Evolutionary conservation across 805 yeast species (phyloP).

Genomic region (Candida andamanensis): DNA sequence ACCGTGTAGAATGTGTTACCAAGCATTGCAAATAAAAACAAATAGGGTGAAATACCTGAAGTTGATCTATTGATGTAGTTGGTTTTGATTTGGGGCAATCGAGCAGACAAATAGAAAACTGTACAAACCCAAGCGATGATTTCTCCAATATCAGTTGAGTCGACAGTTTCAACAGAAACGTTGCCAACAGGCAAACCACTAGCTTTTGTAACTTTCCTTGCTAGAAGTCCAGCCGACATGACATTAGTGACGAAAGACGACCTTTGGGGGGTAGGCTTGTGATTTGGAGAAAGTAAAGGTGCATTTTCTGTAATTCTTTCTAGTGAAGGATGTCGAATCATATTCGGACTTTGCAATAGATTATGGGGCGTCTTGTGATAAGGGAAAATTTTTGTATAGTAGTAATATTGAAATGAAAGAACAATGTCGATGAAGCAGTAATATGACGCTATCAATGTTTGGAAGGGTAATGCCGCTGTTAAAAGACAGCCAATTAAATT

Average conservation of each 20-base stretch:
- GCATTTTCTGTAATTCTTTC: conserved; percentile 10
- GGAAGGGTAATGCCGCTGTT: conserved; percentile 79
- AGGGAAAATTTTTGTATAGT: conserved; percentile 50
- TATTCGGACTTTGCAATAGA: conserved; percentile 33
- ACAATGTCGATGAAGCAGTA: conserved; percentile 68
- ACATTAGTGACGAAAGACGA: conserved; percentile 2
- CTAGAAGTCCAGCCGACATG: conserved; percentile 6
- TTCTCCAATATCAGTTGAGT: conserved; percentile 17
- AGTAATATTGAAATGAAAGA: conserved; percentile 64
- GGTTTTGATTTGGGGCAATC: conserved; percentile 33
- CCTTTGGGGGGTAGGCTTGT: background rate
- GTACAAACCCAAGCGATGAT: conserved; percentile 31
- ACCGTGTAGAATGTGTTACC: conserved; percentile 33
- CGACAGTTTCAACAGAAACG: background rate
- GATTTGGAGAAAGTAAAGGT: background rate
- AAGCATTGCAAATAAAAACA: conserved; percentile 31
- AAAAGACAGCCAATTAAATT: conserved; percentile 66
- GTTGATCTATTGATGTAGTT: conserved; percentile 27
- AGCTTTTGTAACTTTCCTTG: conserved; percentile 5
- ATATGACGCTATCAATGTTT: conserved; percentile 64
- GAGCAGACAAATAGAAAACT: conserved; percentile 24
- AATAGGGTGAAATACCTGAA: conserved; percentile 28
- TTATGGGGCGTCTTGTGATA: conserved; percentile 36
- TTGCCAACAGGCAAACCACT: conserved; percentile 5
- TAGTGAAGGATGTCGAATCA: conserved; percentile 16